Evolutionary conservation across 116 monocot genomes (phyloP), one percentile per base, ranked within the genome.

Genomic region (Phalaenopsis hybrid): DNA sequence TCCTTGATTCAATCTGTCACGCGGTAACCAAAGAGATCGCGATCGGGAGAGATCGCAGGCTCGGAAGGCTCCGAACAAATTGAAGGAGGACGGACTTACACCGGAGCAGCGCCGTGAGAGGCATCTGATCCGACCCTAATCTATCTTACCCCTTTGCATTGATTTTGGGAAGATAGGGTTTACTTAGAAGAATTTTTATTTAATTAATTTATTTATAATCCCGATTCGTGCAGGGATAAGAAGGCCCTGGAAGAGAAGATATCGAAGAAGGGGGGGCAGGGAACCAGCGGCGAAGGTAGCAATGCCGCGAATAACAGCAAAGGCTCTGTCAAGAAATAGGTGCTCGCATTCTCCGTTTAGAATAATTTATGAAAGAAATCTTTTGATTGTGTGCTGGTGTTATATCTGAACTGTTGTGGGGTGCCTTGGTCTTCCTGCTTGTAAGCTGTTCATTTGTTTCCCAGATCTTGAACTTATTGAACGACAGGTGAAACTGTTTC

Each of bases 71-170:
- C 76, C 80, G 45, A 25, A 17, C 11, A 95, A 95, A 78, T 81
- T 58, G 0, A 88, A 82, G 52, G 83, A 81, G 1, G 95, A 93
- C 28, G 90, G 89, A 11, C 81, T 93, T 48, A 93, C 91, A 6
- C 91, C 93, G 16, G 93, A 95, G 84, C 95, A 95, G 86, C 89
- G 95, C 8, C 93, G 95, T 23, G 95, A 95, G 84, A 95, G 88
- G 95, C 91, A 67, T 91, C 67, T 28, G 18, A n/a, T 20, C 33
- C 18, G 68, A 2, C 1, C 34, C 1, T 78, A 4, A 57, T 34
- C 74, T 0, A 9, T 4, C 43, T 73, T 57, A 81, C 8, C 10
- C 18, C 31, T 34, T 79, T 43, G 23, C 23, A 16, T 12, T 76
- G 37, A 33, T 16, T 45, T n/a, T 63, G 2, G 50, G 7, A 78